These are phyloP conservation scores for Cystofilobasidium bisporidii DNA, from an alignment of 768 basidiomycete genomes.

Conservation along the genomic window DNA sequence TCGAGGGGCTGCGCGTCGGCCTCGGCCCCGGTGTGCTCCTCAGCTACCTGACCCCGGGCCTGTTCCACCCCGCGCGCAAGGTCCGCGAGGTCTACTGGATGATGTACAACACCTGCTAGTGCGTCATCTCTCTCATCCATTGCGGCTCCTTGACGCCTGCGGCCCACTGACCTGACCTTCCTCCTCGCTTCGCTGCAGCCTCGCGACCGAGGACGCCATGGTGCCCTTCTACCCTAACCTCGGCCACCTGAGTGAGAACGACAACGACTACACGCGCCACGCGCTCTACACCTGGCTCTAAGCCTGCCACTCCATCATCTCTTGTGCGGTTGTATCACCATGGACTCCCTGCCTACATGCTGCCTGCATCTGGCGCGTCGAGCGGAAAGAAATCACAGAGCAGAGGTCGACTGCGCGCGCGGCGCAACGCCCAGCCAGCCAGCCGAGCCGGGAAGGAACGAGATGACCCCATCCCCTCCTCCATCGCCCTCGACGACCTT, in stretches of 20 bases:
- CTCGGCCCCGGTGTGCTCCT: slow-evolving; percentile 86
- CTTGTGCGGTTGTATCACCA: background rate
- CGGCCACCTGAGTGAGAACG: slow-evolving; percentile 20
- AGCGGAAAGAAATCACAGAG: too few relatives aligned
- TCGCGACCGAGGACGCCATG: slow-evolving; percentile 23
- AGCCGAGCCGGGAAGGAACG: too few relatives aligned
- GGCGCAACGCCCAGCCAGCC: background rate
- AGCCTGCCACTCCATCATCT: background rate
- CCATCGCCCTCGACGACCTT: too few relatives aligned
- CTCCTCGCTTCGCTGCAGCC: background rate
- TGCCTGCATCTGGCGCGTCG: too few relatives aligned
- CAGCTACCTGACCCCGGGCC: slow-evolving; percentile 83
- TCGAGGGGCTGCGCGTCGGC: slow-evolving; percentile 94
- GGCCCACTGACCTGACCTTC: background rate
- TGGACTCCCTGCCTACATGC: background rate
- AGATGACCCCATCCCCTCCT: too few relatives aligned
- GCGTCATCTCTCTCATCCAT: slow-evolving; percentile 39
- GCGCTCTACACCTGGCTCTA: slow-evolving; percentile 25
- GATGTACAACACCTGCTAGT: slow-evolving; percentile 57
- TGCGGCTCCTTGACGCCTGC: background rate
- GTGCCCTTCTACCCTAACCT: slow-evolving; percentile 29
- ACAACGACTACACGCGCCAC: slow-evolving; percentile 28
- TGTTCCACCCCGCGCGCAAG: slow-evolving; percentile 95
- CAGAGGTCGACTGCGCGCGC: background rate
- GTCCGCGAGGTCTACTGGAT: slow-evolving; percentile 98